Evolutionary conservation across 805 yeast species (phyloP), one percentile per base, ranked within the genome.

Genomic region (Kurtzmaniella fragi): DNA sequence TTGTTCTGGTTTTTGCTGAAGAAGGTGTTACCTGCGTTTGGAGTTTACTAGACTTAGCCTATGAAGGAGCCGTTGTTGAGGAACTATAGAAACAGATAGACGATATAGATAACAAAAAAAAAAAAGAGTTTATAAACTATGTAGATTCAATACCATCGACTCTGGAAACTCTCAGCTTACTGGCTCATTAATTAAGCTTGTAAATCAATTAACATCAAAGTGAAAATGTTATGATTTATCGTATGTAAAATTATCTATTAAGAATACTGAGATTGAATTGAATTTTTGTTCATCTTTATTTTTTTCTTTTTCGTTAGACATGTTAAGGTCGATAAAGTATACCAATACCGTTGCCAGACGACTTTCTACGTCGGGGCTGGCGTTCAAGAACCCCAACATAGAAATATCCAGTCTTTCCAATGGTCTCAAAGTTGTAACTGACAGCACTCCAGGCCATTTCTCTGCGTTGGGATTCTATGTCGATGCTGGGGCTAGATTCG

Each of bases 401-500:
- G 60, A 62, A 33, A 50, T 61, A 45, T 51, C 67, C 17, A 57
- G 80, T 0, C 67, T 91, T 27, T 48, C 73, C 5, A 91, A 89
- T 62, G 97, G 97, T 2, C 64, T 90, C 28, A 72, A 82, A 46
- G 82, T 91, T 5, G 90, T 88, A 9, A 84, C 95, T 3, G 93
- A 88, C 43, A 80, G 85, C 32, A 75, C 84, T 0, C 93, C 96
- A 1, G 89, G 95, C 30, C 95, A 90, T 60, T 93, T 93, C 57
- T 75, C 91, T 42, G 95, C 96, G 0, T 61, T 90, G 33, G 98
- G 98, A 1, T 74, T 91, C 33, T 93, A 87, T 54, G 74, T 93
- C 4, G 83, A 85, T 53, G 95, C 95, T 1, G 99, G 99, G 1
- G 82, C 96, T 2, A 73, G 98, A 36, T 88, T 70, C 56, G 98